Percentiles rank a stretch among this genome's conserved stretches.
Evolutionary conservation across 2,329 filamentous ascomycete species (phyloP).

Genomic region (Exophiala dermatitidis): DNA sequence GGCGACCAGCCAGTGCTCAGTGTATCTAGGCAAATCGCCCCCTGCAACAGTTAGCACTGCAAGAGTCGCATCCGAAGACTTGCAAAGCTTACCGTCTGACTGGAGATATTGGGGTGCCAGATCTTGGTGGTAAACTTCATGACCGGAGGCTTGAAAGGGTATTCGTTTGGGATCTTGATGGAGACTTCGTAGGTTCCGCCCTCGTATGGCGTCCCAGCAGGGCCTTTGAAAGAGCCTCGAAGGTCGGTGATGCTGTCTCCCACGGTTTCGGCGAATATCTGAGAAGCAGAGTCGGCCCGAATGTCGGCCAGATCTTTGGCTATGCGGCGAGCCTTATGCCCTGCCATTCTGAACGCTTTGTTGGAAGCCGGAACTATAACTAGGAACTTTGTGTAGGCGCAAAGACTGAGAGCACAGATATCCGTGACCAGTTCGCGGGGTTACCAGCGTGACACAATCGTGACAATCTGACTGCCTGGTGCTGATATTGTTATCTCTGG

Average conservation of each 20-base stretch:
- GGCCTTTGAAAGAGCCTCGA: constrained; percentile 73
- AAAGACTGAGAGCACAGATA: not conserved
- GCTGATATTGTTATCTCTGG: not conserved
- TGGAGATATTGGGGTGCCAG: constrained; percentile 97
- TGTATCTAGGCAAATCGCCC: constrained; percentile 93
- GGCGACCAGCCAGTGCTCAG: constrained; percentile 87
- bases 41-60: constrained; percentile 47
- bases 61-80: not conserved
- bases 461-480: not conserved
- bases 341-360: constrained; percentile 38
- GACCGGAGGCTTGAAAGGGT: constrained; percentile 84
- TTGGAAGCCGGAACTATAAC: not conserved
- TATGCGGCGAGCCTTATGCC: constrained; percentile 51
- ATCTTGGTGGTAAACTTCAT: constrained; percentile 92
- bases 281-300: constrained; percentile 61
- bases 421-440: not conserved
- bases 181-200: constrained; percentile 76
- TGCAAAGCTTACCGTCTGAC: constrained; percentile 64
- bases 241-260: constrained; percentile 71
- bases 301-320: constrained; percentile 46
- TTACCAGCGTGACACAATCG: no score
- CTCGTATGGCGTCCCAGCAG: constrained; percentile 88
- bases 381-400: not conserved
- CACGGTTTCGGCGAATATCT: constrained; percentile 62
- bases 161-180: constrained; percentile 78